phyloP scores from a whole-genome alignment of 108 stramenopile species.

The Cyclostephanos tholiformis region DNA sequence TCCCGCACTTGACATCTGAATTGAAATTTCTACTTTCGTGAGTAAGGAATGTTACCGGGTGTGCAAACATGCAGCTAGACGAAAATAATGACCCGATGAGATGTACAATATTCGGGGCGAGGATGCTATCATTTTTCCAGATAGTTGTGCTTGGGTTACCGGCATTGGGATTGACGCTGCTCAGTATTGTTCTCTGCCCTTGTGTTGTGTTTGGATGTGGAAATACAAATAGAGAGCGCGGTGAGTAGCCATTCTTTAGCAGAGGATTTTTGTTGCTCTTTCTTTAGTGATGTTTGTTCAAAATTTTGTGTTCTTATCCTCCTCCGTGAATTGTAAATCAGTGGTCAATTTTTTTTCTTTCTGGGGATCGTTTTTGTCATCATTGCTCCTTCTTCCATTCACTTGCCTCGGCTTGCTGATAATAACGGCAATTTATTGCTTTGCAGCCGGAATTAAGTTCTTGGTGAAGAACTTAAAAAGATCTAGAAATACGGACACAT shows the following conservation, averaged over 20 bases:
- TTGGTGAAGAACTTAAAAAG: constrained; percentile 9
- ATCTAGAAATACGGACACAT: neutral
- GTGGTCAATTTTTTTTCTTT: constrained; percentile 57
- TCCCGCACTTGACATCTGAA: too few species aligned
- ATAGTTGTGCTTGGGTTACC: constrained; percentile 56
- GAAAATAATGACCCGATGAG: constrained; percentile 39
- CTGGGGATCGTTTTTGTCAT: constrained; percentile 61
- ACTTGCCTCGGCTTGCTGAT: constrained; percentile 30
- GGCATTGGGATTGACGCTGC: constrained; percentile 49
- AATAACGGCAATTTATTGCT: constrained; percentile 21
- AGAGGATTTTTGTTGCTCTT: too few species aligned
- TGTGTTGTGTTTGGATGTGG: constrained; percentile 34
- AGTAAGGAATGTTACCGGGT: constrained; percentile 47
- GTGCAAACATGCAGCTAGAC: constrained; percentile 72
- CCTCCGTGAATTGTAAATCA: too few species aligned
- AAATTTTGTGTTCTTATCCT: too few species aligned
- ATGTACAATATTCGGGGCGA: constrained; percentile 30
- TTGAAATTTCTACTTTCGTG: neutral
- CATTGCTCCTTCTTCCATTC: constrained; percentile 51
- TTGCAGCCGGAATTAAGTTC: constrained; percentile 20
- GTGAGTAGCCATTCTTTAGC: neutral
- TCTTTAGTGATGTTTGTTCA: too few species aligned
- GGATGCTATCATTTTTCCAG: constrained; percentile 37
- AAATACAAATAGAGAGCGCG: constrained; percentile 40
- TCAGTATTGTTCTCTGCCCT: constrained; percentile 48